phyloP scores from a whole-genome alignment of 75 land plant genomes.

The Pinus taeda region DNA sequence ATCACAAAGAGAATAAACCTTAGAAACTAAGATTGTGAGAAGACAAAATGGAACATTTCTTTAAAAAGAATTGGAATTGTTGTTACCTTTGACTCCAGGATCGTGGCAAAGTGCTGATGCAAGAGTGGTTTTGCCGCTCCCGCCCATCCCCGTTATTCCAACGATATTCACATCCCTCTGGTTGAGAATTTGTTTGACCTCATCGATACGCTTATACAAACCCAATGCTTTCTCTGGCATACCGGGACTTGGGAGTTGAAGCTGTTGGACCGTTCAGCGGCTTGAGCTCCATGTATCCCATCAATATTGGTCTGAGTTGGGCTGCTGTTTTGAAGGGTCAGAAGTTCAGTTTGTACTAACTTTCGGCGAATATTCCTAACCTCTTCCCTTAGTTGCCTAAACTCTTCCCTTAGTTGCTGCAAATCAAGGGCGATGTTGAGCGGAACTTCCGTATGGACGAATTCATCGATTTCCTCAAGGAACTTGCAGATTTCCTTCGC shows the following conservation, averaged over 20 bases:
- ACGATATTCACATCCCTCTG: neutral
- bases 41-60: too few species aligned
- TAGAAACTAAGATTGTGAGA: too few species aligned
- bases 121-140: constrained; percentile 1
- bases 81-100: neutral
- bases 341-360: neutral
- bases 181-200: neutral
- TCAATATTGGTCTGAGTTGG: neutral
- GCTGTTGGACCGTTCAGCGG: neutral
- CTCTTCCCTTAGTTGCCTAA: too few species aligned
- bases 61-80: too few species aligned
- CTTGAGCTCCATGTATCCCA: neutral
- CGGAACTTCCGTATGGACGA: neutral
- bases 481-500: too few species aligned
- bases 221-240: neutral
- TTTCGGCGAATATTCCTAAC: neutral
- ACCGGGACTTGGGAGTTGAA: neutral
- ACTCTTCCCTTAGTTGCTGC: neutral
- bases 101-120: neutral
- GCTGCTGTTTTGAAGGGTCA: neutral
- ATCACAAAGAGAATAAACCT: too few species aligned
- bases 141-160: constrained; percentile 3
- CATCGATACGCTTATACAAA: neutral
- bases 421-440: neutral
- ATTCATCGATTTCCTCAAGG: neutral